Evolutionary conservation across 305 asterid genomes (phyloP), one percentile per base, ranked within the genome.

Genomic region (Petunia hybrid): DNA sequence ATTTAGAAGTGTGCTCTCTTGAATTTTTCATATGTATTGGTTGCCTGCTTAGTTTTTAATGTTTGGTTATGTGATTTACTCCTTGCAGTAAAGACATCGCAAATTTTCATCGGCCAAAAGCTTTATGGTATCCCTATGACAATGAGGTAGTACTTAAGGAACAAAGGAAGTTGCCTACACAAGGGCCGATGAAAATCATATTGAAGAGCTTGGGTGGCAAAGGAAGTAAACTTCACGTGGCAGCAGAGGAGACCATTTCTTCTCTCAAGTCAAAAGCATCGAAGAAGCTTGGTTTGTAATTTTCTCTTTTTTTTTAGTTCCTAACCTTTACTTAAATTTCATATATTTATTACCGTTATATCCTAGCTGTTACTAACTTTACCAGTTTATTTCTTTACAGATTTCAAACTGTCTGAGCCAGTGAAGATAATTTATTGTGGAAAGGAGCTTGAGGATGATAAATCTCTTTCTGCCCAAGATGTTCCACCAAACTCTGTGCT

Each of bases 131-230:
- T 89, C 99, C 99, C 87, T 99, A 95, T 89, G 97, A 97, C 85
- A 95, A 92, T 88, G 99, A 92, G 89, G 98, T 95, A 78, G 93
- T 93, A 81, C 87, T 93, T 76, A 90, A 90, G 90, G 94, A 91
- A 87, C 97, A 91, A 82, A 91, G 92, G 82, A 91, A 85, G 86
- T 89, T 91, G 83, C 88, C 96, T 78, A 85, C 87, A 57, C 95
- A 91, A 66, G 97, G 99, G 78, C 88, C 97, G 56, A 95, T 95
- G 95, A 97, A 97, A 90, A 89, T 97, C 78, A 93, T 97, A 88
- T 82, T 97, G 90, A 97, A 93, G 91, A 97, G 99, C 89, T 90
- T 97, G 90, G 99, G 99, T 73, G 97, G 99, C 80, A 95, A 92
- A 86, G 99, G 99, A 83, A 90, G 98, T 88, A 97, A 93, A 82